These are phyloP conservation scores for Torulaspora maleeae DNA, from an alignment of 805 yeast species.

Conservation along the genomic window DNA sequence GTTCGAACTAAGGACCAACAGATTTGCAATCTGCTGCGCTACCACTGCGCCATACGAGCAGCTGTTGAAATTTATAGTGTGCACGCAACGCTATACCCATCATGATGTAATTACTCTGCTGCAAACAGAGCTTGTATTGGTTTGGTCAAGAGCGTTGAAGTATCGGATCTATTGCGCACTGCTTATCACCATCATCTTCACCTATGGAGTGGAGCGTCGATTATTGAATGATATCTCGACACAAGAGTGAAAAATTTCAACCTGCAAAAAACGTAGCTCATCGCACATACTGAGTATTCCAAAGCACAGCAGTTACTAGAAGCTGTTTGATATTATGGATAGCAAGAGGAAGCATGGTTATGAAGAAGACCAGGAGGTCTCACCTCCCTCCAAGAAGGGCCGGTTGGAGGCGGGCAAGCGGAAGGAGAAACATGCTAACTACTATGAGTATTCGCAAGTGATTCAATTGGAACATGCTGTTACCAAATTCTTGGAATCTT, in stretches of 20 bases:
- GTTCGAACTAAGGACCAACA: slow-evolving; percentile 96
- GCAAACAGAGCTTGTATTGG: too few relatives aligned
- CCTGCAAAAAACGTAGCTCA: slow-evolving; percentile 1
- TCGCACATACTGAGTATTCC: not conserved
- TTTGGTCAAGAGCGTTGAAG: too few relatives aligned
- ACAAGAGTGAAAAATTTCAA: slow-evolving; percentile 4
- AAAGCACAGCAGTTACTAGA: not conserved
- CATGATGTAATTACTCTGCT: too few relatives aligned
- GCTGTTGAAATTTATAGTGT: not conserved
- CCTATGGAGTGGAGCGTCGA: too few relatives aligned
- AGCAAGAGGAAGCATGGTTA: slow-evolving; percentile 10
- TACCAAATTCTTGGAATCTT: slow-evolving; percentile 47
- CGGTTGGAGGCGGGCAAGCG: slow-evolving; percentile 10
- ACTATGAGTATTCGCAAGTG: slow-evolving; percentile 26
- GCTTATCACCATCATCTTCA: too few relatives aligned
- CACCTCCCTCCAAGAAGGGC: slow-evolving; percentile 11
- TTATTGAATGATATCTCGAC: not conserved
- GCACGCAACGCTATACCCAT: too few relatives aligned
- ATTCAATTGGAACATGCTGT: slow-evolving; percentile 51
- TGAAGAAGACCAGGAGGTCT: slow-evolving; percentile 16
- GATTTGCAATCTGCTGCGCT: slow-evolving; percentile 99
- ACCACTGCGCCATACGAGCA: slow-evolving; percentile 92
- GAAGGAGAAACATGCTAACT: slow-evolving; percentile 13
- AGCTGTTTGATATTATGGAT: slow-evolving; percentile 1
- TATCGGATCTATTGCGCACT: too few relatives aligned